phyloP scores from a whole-genome alignment of 2,329 filamentous ascomycete genomes.

The Beauveria medogensis region DNA sequence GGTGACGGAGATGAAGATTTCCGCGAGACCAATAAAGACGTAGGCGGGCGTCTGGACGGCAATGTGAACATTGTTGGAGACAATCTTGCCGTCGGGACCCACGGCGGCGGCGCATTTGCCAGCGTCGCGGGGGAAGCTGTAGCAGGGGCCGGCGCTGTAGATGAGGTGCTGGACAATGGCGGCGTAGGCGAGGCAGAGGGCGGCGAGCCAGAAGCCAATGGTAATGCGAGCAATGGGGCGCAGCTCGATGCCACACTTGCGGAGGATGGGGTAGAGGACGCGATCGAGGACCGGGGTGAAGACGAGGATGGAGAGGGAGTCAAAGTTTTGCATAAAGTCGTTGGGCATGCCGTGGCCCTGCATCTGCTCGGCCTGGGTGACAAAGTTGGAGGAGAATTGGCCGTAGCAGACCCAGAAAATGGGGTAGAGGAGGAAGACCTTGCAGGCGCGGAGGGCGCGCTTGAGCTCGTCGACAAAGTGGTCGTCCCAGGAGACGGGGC shows the following conservation, averaged over 20 bases:
- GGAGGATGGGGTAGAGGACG: constrained; percentile 53
- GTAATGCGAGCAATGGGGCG: constrained; percentile 59
- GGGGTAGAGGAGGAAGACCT: constrained; percentile 60
- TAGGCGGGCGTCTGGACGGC: constrained; percentile 47
- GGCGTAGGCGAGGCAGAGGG: constrained; percentile 50
- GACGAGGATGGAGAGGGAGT: constrained; percentile 58
- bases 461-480: constrained; percentile 66
- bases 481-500: constrained; percentile 53
- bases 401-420: constrained; percentile 62
- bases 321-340: constrained; percentile 61
- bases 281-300: constrained; percentile 58
- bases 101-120: constrained; percentile 25
- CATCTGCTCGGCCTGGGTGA: constrained; percentile 52
- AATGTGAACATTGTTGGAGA: constrained; percentile 42
- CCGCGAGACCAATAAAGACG: constrained; percentile 48
- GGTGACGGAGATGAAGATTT: constrained; percentile 60
- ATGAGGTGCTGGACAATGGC: constrained; percentile 53
- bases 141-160: constrained; percentile 46
- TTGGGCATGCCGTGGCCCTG: constrained; percentile 58
- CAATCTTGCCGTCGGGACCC: constrained; percentile 20
- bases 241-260: constrained; percentile 49
- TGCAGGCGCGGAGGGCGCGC: constrained; percentile 58
- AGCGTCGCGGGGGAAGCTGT: constrained; percentile 30
- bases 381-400: constrained; percentile 60
- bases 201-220: constrained; percentile 50